Conservation (phyloP, 1,139 yeast species). For the Nakaseomyces kungkrabaensis region DNA sequence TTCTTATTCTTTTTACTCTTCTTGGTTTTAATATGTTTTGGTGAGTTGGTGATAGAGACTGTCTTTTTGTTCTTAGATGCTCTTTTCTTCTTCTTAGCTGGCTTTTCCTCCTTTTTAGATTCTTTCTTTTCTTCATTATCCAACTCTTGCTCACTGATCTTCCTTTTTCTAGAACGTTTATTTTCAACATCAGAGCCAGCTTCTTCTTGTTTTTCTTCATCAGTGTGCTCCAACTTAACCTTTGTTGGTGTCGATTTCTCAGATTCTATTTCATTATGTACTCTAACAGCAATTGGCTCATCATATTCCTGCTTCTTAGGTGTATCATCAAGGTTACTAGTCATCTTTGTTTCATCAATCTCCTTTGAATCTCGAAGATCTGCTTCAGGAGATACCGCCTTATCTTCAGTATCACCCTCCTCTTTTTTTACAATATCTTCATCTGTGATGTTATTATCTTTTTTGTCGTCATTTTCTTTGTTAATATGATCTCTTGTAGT, state of each 20-base stretch:
- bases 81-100: neutral
- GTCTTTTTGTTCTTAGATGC: neutral
- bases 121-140: neutral
- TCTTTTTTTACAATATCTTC: too few relatives aligned
- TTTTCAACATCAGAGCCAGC: neutral
- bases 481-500: too few relatives aligned
- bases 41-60: neutral
- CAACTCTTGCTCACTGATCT: neutral
- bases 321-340: neutral
- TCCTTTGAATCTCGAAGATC: too few relatives aligned
- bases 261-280: neutral
- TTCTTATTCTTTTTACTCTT: neutral
- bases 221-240: neutral
- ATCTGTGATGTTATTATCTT: too few relatives aligned
- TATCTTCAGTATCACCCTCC: too few relatives aligned
- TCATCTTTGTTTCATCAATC: neutral
- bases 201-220: neutral
- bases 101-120: neutral
- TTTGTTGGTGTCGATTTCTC: neutral
- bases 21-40: neutral
- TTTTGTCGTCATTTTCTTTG: too few relatives aligned
- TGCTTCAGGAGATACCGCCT: too few relatives aligned
- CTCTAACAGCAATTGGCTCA: conserved; percentile 2
- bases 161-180: neutral
- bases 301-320: neutral